These are phyloP conservation scores for Apodospora peruviana DNA, from an alignment of 495 filamentous ascomycete genomes.

Conservation along the genomic window DNA sequence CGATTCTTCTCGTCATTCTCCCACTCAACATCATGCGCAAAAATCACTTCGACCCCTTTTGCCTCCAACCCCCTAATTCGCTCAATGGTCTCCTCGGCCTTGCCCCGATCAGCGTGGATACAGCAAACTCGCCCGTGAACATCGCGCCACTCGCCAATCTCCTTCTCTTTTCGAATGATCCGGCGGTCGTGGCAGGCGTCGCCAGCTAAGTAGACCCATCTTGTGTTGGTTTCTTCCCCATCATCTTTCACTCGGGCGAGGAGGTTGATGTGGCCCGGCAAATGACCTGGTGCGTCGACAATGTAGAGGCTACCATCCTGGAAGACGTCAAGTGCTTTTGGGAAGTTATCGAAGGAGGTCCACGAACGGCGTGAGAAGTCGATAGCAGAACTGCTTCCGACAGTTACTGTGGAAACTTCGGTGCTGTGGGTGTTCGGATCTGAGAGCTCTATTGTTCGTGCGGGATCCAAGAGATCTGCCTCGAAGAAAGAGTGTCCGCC, in stretches of 20 bases:
- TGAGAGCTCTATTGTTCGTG: constrained; percentile 31
- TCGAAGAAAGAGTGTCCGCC: constrained; percentile 39
- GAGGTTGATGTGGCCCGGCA: constrained; percentile 41
- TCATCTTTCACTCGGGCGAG: constrained; percentile 18
- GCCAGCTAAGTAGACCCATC: constrained; percentile 36
- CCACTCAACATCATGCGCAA: constrained; percentile 42
- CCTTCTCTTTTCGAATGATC: constrained; percentile 30
- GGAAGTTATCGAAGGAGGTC: constrained; percentile 19
- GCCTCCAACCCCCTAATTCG: constrained; percentile 23
- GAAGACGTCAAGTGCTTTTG: constrained; percentile 35
- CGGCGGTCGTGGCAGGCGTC: constrained; percentile 41
- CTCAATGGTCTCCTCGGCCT: constrained; percentile 30
- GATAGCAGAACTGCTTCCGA: no score
- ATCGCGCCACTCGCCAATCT: constrained; percentile 38
- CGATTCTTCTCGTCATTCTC: constrained; percentile 29
- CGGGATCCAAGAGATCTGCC: constrained; percentile 25
- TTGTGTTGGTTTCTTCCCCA: neutral
- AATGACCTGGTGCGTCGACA: constrained; percentile 40
- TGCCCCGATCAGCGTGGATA: constrained; percentile 30
- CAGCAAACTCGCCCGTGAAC: constrained; percentile 24
- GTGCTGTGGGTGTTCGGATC: no score
- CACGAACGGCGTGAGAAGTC: constrained; percentile 18
- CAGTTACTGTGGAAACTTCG: no score
- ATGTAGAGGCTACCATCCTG: constrained; percentile 32
- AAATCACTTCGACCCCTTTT: constrained; percentile 35